Base-by-base conservation (phyloP, 1,284 basidiomycete genomes). In the Tylopilus sp. region DNA sequence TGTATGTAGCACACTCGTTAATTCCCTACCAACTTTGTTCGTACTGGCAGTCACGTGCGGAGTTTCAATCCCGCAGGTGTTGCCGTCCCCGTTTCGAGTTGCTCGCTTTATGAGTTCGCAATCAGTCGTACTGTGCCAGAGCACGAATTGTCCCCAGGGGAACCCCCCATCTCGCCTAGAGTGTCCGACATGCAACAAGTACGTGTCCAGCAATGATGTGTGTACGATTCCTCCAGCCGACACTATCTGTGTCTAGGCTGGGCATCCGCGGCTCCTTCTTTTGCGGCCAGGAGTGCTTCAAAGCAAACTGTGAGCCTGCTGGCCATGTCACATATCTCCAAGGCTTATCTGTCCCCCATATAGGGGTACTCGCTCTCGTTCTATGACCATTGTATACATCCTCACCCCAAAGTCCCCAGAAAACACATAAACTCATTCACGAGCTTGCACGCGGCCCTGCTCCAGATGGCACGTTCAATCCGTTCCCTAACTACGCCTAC, bases 201-300 rank as follows among this genome's bases (percentile, higher is more conserved):
- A 58, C 61, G 79, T 74, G 33, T 46, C 45, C 14, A 29, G 25
- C 43, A 41, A 41, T 43, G n/a, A n/a, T n/a, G n/a, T n/a, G n/a
- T n/a, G n/a, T n/a, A n/a, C 24, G 51, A 48, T 50, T 48, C 43
- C 35, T 50, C 31, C 50, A 41, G 25, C 56, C 33, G 15, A 56
- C 48, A 8, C 32, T 19, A 58, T 50, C 35, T 29, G n/a, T n/a
- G n/a, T n/a, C n/a, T 57, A 92, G 89, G 70, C 77, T 92, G 36
- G 88, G 88, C 46, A 88, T 92, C 62, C 79, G 79, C 53, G 89
- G 89, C 15, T 92, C 89, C 28, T 89, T 88, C 68, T 93, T 91
- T 71, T 93, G 90, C 58, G 82, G 83, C 15, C 90, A 93, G 66
- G 86, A 88, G 53, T 93, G 90, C 73, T 92, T 93, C 79, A 93